Evolutionary conservation across 2,329 filamentous ascomycete genomes (phyloP).

Genomic region (Alternaria triticina): DNA sequence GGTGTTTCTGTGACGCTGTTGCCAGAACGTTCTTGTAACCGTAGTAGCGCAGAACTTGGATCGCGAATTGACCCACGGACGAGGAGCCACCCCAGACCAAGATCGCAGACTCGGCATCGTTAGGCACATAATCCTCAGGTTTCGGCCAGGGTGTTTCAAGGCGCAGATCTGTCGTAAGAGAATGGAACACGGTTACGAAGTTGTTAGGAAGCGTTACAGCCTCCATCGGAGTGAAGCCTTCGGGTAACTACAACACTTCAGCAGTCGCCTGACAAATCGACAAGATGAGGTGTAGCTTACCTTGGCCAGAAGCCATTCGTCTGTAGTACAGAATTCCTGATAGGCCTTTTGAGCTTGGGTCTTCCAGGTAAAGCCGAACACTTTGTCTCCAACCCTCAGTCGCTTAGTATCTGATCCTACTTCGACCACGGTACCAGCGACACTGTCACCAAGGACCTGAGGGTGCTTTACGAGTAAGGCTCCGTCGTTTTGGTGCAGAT

Average conservation of each 20-base stretch:
- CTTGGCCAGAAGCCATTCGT: constrained; percentile 53
- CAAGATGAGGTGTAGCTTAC: constrained; percentile 4
- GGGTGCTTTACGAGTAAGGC: constrained; percentile 61
- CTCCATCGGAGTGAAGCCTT: constrained; percentile 51
- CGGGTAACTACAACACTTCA: constrained; percentile 47
- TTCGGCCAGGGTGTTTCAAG: constrained; percentile 65
- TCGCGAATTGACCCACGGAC: constrained; percentile 51
- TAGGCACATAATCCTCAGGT: constrained; percentile 49
- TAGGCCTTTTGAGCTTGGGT: constrained; percentile 58
- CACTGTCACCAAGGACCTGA: constrained; percentile 58
- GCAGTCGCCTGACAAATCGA: neutral
- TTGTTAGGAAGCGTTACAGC: constrained; percentile 65
- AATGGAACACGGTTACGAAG: constrained; percentile 64
- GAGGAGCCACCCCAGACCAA: constrained; percentile 55
- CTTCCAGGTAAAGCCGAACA: constrained; percentile 63
- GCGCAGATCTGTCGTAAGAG: constrained; percentile 58
- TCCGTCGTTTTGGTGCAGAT: constrained; percentile 67
- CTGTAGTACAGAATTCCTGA: constrained; percentile 62
- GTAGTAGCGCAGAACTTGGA: constrained; percentile 52
- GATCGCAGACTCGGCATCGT: constrained; percentile 40
- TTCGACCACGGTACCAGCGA: constrained; percentile 61
- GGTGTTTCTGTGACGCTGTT: constrained; percentile 50
- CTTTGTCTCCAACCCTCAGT: constrained; percentile 61
- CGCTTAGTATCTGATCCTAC: constrained; percentile 54
- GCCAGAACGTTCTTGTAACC: constrained; percentile 49